Evolutionary conservation across 2,329 filamentous ascomycete species (phyloP).

Genomic region (Triangularia verruculosa): DNA sequence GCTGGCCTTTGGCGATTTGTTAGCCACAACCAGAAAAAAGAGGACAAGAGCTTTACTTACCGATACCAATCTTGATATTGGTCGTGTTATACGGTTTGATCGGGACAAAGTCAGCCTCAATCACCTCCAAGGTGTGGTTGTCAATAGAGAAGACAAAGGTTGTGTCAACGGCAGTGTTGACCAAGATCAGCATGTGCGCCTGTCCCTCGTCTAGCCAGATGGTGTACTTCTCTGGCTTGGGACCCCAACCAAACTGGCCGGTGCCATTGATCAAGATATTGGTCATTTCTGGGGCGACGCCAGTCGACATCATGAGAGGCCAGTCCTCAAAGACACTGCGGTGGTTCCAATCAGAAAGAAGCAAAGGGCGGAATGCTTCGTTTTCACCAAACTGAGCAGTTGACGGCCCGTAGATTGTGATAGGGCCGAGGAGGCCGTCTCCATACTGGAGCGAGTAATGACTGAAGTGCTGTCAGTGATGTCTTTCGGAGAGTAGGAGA

Average conservation of each 20-base stretch:
- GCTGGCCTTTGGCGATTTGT: not conserved
- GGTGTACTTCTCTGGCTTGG: conserved; percentile 10
- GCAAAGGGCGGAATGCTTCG: conserved; percentile 1
- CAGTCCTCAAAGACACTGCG: conserved; percentile 17
- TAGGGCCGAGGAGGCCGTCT: conserved; percentile 15
- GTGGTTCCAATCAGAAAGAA: conserved; percentile 18
- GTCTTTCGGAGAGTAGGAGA: not conserved
- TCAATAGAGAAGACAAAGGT: conserved; percentile 46
- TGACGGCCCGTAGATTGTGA: conserved; percentile 13
- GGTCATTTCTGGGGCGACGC: conserved; percentile 9
- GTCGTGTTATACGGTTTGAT: conserved; percentile 46
- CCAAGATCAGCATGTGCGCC: conserved; percentile 42
- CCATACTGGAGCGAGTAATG: conserved; percentile 31
- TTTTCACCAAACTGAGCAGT: conserved; percentile 7
- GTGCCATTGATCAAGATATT: conserved; percentile 16
- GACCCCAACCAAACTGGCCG: conserved; percentile 10
- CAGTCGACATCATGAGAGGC: conserved; percentile 9
- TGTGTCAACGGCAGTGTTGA: conserved; percentile 45
- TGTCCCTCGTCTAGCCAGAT: conserved; percentile 32
- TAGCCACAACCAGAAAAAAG: no score
- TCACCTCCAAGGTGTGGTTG: conserved; percentile 45
- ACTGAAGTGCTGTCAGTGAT: conserved; percentile 11
- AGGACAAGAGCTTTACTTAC: not conserved
- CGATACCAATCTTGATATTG: not conserved
- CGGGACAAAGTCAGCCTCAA: conserved; percentile 47